Conservation (phyloP, 1,139 yeast genomes). For the Yamadazyma jaroonii region DNA sequence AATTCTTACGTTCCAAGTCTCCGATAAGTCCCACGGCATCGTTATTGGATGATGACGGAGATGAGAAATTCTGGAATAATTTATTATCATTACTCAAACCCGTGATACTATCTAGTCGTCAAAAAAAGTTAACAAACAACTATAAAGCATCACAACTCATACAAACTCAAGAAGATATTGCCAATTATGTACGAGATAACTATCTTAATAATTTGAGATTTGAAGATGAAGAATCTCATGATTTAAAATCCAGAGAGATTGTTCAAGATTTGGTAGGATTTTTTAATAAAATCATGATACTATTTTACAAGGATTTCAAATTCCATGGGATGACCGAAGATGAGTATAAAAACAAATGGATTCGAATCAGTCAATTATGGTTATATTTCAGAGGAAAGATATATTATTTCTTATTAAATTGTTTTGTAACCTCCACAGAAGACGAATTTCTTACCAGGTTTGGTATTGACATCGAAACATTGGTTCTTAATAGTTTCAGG, state of each 20-base stretch:
- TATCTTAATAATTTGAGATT: constrained; percentile 11
- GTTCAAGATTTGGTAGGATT: constrained; percentile 27
- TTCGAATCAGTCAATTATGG: constrained; percentile 25
- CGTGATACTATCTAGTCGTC: constrained; percentile 15
- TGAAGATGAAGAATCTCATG: constrained; percentile 22
- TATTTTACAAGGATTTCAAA: constrained; percentile 23
- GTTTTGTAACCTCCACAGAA: constrained; percentile 31
- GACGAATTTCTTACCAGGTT: constrained; percentile 18
- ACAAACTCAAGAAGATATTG: constrained; percentile 31
- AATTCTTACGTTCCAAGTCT: constrained; percentile 25
- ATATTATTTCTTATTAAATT: constrained; percentile 25
- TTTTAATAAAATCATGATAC: constrained; percentile 23
- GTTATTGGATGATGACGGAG: constrained; percentile 8
- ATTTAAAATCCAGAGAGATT: constrained; percentile 29
- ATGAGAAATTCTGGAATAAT: constrained; percentile 23
- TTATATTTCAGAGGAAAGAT: constrained; percentile 30
- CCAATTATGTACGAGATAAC: constrained; percentile 24
- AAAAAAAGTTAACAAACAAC: constrained; percentile 12
- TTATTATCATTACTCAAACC: constrained; percentile 19
- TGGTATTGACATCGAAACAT: constrained; percentile 29
- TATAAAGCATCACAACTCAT: constrained; percentile 13
- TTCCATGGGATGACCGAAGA: constrained; percentile 6
- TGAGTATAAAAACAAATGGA: constrained; percentile 20
- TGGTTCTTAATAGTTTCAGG: constrained; percentile 29
- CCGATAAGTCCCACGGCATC: constrained; percentile 5